Percentiles rank a stretch among this genome's conserved stretches.
Evolutionary conservation across 768 basidiomycete genomes (phyloP).

Genomic region (Naganishia friedmannii): DNA sequence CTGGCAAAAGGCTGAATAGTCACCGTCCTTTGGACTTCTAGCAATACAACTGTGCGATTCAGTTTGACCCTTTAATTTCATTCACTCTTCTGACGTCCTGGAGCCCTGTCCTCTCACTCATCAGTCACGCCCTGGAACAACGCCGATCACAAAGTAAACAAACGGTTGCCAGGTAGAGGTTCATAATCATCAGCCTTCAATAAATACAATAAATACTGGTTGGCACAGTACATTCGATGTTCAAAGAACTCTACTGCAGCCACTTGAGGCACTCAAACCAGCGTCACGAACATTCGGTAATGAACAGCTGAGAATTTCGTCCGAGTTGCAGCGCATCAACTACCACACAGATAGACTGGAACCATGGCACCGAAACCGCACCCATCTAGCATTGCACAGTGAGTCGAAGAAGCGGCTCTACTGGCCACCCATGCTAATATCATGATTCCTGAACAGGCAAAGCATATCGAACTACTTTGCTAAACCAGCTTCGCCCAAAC

Average conservation of each 20-base stretch:
- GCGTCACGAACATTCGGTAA: not conserved
- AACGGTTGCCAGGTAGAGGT: not conserved
- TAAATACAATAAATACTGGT: not conserved
- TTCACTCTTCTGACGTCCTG: no score
- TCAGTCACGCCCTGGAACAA: slow-evolving; percentile 4
- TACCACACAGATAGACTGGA: not conserved
- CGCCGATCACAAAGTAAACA: slow-evolving; percentile 15
- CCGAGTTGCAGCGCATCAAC: not conserved
- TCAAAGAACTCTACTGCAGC: no score
- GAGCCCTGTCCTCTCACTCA: no score
- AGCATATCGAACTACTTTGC: slow-evolving; percentile 18
- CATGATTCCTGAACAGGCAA: not conserved
- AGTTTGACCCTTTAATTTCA: no score
- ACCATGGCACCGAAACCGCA: slow-evolving; percentile 9
- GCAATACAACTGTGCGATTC: no score
- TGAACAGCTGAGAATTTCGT: not conserved
- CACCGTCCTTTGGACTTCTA: no score
- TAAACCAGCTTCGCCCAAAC: slow-evolving; percentile 1
- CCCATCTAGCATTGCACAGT: not conserved
- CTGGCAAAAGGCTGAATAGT: no score
- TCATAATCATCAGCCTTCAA: not conserved
- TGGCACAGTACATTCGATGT: no score
- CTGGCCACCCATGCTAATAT: not conserved
- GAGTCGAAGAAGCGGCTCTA: not conserved
- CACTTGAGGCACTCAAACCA: no score